phyloP scores from a whole-genome alignment of 495 filamentous ascomycete genomes.

The Baudoinia panamericana region DNA sequence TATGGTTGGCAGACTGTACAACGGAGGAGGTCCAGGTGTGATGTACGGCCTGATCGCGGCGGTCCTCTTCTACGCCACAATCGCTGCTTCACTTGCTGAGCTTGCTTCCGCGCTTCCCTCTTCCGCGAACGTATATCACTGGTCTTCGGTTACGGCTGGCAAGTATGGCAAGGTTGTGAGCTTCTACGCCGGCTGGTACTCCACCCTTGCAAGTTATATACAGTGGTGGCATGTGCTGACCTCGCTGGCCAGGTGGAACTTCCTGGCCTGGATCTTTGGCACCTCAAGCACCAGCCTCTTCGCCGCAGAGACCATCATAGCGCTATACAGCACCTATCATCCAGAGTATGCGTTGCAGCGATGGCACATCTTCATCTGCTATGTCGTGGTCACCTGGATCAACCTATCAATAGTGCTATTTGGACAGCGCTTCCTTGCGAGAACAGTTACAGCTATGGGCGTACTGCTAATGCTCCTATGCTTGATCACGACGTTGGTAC shows the following conservation, averaged over 20 bases:
- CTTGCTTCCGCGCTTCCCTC: constrained; percentile 67
- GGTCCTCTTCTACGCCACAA: constrained; percentile 37
- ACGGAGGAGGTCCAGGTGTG: constrained; percentile 44
- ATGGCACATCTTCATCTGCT: constrained; percentile 69
- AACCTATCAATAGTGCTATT: constrained; percentile 52
- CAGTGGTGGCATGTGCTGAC: not conserved
- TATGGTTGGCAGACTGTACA: constrained; percentile 25
- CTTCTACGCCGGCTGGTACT: constrained; percentile 18
- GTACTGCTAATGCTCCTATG: constrained; percentile 55
- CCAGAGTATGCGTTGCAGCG: constrained; percentile 44
- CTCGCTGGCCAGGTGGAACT: constrained; percentile 6
- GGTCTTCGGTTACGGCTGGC: constrained; percentile 52
- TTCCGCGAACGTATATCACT: constrained; percentile 67
- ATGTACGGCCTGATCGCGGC: constrained; percentile 45
- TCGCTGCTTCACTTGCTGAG: constrained; percentile 47
- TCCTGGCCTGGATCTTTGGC: constrained; percentile 15
- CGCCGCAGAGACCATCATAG: constrained; percentile 31
- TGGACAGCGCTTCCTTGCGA: constrained; percentile 51
- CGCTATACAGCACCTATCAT: constrained; percentile 61
- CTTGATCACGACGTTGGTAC: constrained; percentile 59
- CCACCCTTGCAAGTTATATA: no score
- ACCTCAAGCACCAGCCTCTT: constrained; percentile 3
- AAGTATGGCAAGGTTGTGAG: constrained; percentile 10
- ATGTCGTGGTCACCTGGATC: constrained; percentile 53
- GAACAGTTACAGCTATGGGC: constrained; percentile 49